Evolutionary conservation across 129 eudicot species (phyloP).

Genomic region (Pseudognaphalium luteoalbum): DNA sequence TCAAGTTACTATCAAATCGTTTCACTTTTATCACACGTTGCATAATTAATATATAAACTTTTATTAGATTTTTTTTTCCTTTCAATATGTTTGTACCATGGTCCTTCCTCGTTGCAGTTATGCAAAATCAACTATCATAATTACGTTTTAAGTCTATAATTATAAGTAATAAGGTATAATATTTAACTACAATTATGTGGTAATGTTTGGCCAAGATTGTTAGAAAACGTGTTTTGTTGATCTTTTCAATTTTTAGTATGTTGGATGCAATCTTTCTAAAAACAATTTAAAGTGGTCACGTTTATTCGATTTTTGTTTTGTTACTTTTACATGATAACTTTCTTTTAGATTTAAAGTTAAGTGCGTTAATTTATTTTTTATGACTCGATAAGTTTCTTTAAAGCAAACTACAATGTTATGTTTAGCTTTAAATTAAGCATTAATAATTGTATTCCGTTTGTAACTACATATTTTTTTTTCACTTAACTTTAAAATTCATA

Average conservation of each 20-base stretch:
- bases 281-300: neutral
- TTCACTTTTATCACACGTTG: neutral
- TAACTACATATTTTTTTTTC: neutral
- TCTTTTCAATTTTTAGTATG: neutral
- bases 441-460: neutral
- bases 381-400: neutral
- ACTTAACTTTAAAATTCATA: too few relatives aligned
- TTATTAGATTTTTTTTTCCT: neutral
- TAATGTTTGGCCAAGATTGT: neutral
- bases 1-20: too few relatives aligned
- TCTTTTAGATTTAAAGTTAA: neutral
- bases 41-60: neutral
- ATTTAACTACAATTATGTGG: neutral
- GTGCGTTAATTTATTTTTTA: neutral
- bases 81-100: too few relatives aligned
- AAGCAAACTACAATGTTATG: neutral
- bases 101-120: neutral
- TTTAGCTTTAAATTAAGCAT: neutral
- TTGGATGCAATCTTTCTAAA: neutral
- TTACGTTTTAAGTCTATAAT: neutral
- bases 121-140: neutral
- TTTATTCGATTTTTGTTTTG: neutral
- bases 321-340: conserved; percentile 11
- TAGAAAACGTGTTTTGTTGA: neutral
- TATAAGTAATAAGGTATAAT: neutral